Base-by-base conservation (phyloP, 2,329 filamentous ascomycete genomes). In the Alternaria sp. region DNA sequence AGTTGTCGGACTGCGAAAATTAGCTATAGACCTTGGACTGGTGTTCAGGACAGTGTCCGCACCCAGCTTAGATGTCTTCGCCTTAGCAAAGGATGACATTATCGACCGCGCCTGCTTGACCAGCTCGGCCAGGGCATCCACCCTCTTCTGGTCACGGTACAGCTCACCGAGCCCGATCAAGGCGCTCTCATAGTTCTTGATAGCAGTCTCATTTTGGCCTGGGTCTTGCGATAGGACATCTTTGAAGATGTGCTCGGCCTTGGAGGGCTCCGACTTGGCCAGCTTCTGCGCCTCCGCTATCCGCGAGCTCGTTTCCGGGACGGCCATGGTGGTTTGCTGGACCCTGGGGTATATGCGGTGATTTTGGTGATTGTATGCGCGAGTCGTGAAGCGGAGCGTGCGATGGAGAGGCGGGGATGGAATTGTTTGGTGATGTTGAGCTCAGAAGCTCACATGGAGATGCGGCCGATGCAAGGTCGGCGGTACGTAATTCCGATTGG, bases 41-140 rank as follows among this genome's bases (percentile, higher is more conserved):
- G 4, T 2, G 11, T 24, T 3, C 7, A 8, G 8, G n/a, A 5
- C 4, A 23, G 23, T 26, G 40, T 42, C 63, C 89, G 66, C 88
- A 98, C 95, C 92, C 63, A 99, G 85, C 82, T 99, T 99, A 56
- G 95, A 92, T 31, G 95, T 98, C 87, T 99, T 99, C 63, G 96
- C 95, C 84, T 98, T 97, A 66, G 95, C 95, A 79, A 99, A 98
- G 65, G 92, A 95, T 58, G 94, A 97, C 66, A 99, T 88, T 42
- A 95, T 91, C 66, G 91, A 90, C 75, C 94, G 88, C 79, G 93
- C 97, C 78, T 92, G 91, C 75, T 90, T 93, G 72, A 99, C 90
- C 67, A 99, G 86, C 72, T 93, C 89, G 63, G 96, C 92, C 60
- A 99, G 88, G 73, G 96, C 91, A 75, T 95, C 84, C 70, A 83